A percentile compares a stretch with the other conserved stretches of the same genome.
Conservation (phyloP, 305 asterid species). For the Fraxinus velutina region DNA sequence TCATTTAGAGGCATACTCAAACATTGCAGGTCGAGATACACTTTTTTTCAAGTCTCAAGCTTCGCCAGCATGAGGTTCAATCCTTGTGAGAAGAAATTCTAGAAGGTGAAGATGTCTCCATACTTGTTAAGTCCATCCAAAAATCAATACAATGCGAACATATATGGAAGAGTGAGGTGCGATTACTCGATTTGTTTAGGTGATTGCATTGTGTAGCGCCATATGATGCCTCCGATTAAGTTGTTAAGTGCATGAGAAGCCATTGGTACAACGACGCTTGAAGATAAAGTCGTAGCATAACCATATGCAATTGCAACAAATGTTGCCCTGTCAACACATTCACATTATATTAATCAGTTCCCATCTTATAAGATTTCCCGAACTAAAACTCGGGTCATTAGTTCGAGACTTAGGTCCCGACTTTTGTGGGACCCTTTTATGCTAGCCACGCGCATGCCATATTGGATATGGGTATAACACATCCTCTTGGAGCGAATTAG, state of each 20-base stretch:
- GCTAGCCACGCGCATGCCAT: background rate
- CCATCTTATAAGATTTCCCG: background rate
- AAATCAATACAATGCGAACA: background rate
- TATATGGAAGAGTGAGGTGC: background rate
- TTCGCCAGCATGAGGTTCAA: background rate
- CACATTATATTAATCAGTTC: background rate
- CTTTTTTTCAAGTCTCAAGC: background rate
- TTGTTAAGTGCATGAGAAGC: constrained; percentile 87
- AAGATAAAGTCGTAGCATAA: constrained; percentile 49
- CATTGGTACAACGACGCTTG: constrained; percentile 66
- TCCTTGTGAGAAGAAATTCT: background rate
- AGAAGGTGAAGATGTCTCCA: background rate
- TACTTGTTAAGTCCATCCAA: background rate
- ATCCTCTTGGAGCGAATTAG: background rate
- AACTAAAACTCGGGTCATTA: background rate
- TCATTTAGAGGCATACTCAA: background rate
- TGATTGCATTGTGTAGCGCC: constrained; percentile 58
- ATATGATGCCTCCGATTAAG: constrained; percentile 60
- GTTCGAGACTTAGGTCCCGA: background rate
- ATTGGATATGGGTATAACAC: background rate
- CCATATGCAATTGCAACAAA: constrained; percentile 79
- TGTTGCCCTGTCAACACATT: constrained; percentile 61
- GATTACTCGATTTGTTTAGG: constrained; percentile 32
- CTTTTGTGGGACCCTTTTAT: background rate
- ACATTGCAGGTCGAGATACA: background rate